Evolutionary conservation across 352 stramenopile genomes (phyloP).

Genomic region (Phytophthora cajani): DNA sequence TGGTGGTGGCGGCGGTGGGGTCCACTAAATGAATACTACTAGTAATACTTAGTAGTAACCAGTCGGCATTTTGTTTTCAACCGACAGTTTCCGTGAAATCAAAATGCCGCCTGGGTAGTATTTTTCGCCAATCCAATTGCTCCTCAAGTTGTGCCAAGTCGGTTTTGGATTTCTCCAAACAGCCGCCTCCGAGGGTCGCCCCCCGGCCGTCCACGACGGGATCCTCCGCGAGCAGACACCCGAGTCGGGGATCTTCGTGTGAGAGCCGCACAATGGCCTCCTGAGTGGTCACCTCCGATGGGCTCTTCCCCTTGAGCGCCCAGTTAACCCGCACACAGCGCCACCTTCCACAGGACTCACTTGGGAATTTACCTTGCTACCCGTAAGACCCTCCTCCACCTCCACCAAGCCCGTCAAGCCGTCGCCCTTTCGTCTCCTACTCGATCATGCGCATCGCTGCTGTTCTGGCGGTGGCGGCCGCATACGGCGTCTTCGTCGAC

Average conservation of each 20-base stretch:
- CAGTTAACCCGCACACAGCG: neutral
- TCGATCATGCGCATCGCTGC: constrained; percentile 25
- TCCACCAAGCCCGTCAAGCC: neutral
- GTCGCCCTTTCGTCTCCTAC: too few relatives aligned
- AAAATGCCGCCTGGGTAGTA: too few relatives aligned
- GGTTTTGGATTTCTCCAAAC: neutral
- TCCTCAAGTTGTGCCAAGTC: neutral
- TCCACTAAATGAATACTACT: too few relatives aligned
- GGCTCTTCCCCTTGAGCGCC: neutral
- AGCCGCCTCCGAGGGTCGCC: neutral
- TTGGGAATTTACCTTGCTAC: constrained; percentile 12
- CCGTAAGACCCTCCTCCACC: constrained; percentile 4
- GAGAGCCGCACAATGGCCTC: neutral
- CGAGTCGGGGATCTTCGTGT: neutral
- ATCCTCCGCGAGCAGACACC: neutral
- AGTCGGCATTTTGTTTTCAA: too few relatives aligned
- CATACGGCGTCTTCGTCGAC: constrained; percentile 11
- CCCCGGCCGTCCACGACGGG: neutral
- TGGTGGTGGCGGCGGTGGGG: too few relatives aligned
- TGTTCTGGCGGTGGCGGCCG: constrained; percentile 16
- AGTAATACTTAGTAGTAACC: too few relatives aligned
- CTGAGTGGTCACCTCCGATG: neutral
- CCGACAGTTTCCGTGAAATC: too few relatives aligned
- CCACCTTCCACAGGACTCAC: neutral
- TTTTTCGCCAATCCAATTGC: too few relatives aligned